These are phyloP conservation scores for Parietaria judaica DNA, from an alignment of 306 rosid genomes.

Conservation along the genomic window DNA sequence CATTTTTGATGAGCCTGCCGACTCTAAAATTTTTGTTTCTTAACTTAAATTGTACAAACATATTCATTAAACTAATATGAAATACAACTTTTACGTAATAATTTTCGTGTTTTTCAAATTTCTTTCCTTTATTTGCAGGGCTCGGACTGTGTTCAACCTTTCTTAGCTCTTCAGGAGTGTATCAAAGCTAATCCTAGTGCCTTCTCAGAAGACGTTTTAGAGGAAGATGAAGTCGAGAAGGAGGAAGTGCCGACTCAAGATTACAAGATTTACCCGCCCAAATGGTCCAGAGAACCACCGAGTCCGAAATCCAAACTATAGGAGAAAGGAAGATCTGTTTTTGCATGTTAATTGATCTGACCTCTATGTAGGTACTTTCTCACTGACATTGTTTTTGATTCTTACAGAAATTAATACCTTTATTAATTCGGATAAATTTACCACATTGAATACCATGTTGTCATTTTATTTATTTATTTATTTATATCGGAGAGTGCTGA, in stretches of 20 bases:
- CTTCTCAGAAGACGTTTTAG: slow-evolving; percentile 54
- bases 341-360: no score
- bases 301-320: slow-evolving; percentile 55
- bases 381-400: no score
- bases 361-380: no score
- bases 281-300: slow-evolving; percentile 56
- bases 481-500: no score
- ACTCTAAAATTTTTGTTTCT: no score
- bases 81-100: not conserved
- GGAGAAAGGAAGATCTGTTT: not conserved
- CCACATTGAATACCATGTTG: no score
- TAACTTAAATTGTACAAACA: no score
- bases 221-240: slow-evolving; percentile 26
- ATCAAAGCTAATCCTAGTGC: slow-evolving; percentile 82
- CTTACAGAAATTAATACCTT: no score
- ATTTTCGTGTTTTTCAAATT: not conserved
- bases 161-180: slow-evolving; percentile 79
- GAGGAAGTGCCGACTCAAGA: slow-evolving; percentile 35
- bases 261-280: slow-evolving; percentile 61
- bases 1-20: no score
- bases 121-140: slow-evolving; percentile 43
- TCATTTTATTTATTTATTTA: no score
- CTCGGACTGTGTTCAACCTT: slow-evolving; percentile 81
- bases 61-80: no score
- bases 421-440: no score